Conservation (phyloP, 2,329 filamentous ascomycete species). For the Aspergillus carbonarius region DNA sequence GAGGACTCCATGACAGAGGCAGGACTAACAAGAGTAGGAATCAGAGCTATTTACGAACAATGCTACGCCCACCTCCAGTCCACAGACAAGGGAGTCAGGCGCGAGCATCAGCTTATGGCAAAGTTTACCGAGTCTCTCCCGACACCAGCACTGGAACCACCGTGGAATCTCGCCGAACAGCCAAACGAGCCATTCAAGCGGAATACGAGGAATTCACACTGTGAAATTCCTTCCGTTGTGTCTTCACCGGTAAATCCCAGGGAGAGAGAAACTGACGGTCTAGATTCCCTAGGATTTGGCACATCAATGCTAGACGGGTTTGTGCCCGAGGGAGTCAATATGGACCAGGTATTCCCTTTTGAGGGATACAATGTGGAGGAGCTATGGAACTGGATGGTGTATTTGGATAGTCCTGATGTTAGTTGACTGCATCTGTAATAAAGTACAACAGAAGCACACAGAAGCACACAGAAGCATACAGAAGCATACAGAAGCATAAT, state of each 20-base stretch:
- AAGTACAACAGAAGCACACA: too few species aligned
- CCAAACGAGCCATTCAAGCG: not conserved
- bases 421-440: too few species aligned
- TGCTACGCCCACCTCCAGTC: not conserved
- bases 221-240: not conserved
- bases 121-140: not conserved
- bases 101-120: too few species aligned
- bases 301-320: not conserved
- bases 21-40: not conserved
- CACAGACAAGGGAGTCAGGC: too few species aligned
- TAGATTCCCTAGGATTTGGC: not conserved
- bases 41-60: constrained; percentile 14
- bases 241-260: not conserved
- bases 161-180: not conserved
- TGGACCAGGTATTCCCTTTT: constrained; percentile 17
- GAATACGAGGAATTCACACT: not conserved
- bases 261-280: not conserved
- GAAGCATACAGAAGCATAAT: too few species aligned
- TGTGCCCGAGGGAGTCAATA: not conserved
- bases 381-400: constrained; percentile 26
- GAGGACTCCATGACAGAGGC: not conserved
- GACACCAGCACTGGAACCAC: not conserved
- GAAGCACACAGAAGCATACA: too few species aligned
- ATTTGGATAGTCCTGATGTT: constrained; percentile 14
- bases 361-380: constrained; percentile 24